Evolutionary conservation across 345 rosid genomes (phyloP).

Genomic region (Dipteronia dyeriana): DNA sequence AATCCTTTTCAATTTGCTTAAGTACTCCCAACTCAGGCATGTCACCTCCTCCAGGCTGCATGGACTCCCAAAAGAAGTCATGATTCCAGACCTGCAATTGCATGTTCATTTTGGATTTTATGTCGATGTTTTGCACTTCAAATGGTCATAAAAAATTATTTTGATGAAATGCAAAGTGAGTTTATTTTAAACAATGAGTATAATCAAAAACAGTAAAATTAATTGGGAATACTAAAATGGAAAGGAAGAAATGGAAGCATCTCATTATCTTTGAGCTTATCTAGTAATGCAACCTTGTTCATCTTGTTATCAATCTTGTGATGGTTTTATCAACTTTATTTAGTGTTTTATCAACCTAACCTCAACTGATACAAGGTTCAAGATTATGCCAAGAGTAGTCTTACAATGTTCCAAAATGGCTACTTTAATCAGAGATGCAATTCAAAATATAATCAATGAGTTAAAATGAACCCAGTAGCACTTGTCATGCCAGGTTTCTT

Average conservation of each 20-base stretch:
- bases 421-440: neutral
- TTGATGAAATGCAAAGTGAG: neutral
- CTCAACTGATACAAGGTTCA: neutral
- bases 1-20: conserved; percentile 92
- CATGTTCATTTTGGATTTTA: conserved; percentile 3
- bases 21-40: conserved; percentile 76
- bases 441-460: neutral
- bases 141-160: neutral
- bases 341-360: neutral
- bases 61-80: conserved; percentile 97
- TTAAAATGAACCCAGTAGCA: neutral
- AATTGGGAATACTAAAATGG: neutral
- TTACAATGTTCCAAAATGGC: neutral
- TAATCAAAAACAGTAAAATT: neutral
- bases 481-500: neutral
- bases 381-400: neutral
- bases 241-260: too few relatives aligned
- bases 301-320: too few relatives aligned
- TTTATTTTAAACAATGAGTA: neutral
- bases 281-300: neutral
- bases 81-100: conserved; percentile 82
- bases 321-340: too few relatives aligned
- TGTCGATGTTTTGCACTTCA: neutral
- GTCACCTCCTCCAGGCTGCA: conserved; percentile 94
- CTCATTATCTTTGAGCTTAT: neutral